Base-by-base conservation (phyloP, 176 grass and related monocot genomes). In the Eragrostis curvula region DNA sequence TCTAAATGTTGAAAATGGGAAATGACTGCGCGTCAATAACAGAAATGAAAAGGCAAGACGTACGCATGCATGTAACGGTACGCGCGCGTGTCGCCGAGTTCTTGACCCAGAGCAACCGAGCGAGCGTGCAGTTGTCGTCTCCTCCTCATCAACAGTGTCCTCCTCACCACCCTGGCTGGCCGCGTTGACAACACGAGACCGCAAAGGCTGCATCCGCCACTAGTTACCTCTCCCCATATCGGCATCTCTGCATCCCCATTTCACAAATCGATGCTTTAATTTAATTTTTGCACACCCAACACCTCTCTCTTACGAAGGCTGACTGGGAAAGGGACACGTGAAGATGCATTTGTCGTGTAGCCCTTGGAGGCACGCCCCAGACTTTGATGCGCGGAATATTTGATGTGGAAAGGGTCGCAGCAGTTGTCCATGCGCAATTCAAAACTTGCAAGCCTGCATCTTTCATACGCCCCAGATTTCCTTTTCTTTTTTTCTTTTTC, bases 381-480 rank as follows among this genome's bases (percentile, higher is more conserved):
- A 52, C 73, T 74, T 68, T 73, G 88, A 86, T 86, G 74, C 78
- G 12, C 29, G 42, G 88, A 90, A 90, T 86, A 90, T 90, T 86
- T 90, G 42, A 86, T 27, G 88, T 47, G 77, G 50, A 83, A 78
- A 83, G 73, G 18, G 20, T 5, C 11, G 57, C 47, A 23, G 77
- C 52, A 23, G 14, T 66, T 43, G 79, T 36, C 80, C 30, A 76
- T 76, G 74, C 80, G 60, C 71, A 61, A 62, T 66, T 85, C 83
- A 78, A 89, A 78, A 81, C 71, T 77, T 89, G 7, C 71, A 81
- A 81, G 6, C 77, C 81, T 58, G 60, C 44, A n/a, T n/a, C n/a
- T n/a, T n/a, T n/a, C n/a, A n/a, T n/a, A n/a, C n/a, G n/a, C n/a
- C n/a, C n/a, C n/a, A 23, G 7, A 48, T 71, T 39, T 39, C 30